Evolutionary conservation across 805 yeast species (phyloP), one percentile per base, ranked within the genome.

Genomic region (Soucietia sequanensis): DNA sequence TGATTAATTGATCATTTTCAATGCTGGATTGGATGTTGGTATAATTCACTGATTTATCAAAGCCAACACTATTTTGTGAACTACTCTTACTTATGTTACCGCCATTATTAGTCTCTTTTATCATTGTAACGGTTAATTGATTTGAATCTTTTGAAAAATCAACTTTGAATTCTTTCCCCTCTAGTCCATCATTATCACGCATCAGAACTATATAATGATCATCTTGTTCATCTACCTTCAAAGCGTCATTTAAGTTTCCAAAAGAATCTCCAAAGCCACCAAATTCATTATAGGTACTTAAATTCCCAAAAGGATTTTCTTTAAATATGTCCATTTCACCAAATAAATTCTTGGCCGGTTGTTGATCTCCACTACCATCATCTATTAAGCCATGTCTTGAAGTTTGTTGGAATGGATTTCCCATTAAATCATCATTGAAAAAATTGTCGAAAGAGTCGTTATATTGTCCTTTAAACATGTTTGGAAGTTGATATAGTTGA

Each of bases 111-210:
- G 6, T 14, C 11, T 17, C 13, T 13, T 29, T 29, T 9, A 10
- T 14, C 31, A 29, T 29, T 12, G 31, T 29, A 13, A 29, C 31
- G 4, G 31, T 29, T n/a, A 29, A 14, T 14, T 10, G 23, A 13
- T 29, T 29, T 6, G 4, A 7, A 18, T 29, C 31, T 16, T 19
- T 18, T 5, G 31, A n/a, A 19, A 16, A 29, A 14, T 29, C 31
- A 6, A 29, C 17, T 19, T 29, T 29, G 23, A 29, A 29, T 16
- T 29, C 31, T 29, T 29, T 29, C 10, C 31, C 31, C n/a, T 29
- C 31, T 12, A 29, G 9, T 6, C 31, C 31, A 4, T 19, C 31
- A 5, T 13, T 8, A 13, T 29, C 31, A 6, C 20, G 8, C 31
- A 29, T 29, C 24, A 19, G 24, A 14, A 29, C 31, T 7, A 21